phyloP scores from a whole-genome alignment of 1,284 basidiomycete genomes.

The Puccinia polysora region DNA sequence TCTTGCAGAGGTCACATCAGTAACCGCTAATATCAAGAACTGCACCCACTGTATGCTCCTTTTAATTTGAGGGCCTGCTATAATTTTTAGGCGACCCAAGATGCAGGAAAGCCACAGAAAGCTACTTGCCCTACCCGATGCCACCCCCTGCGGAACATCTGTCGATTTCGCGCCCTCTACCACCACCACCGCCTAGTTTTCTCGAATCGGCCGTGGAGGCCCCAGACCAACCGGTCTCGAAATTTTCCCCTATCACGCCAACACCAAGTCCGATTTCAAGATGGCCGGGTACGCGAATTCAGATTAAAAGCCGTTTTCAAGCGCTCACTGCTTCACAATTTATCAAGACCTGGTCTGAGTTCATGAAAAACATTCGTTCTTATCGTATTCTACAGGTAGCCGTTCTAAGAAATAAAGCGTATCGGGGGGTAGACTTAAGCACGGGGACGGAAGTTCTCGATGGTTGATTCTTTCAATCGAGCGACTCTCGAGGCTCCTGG shows the following conservation, averaged over 20 bases:
- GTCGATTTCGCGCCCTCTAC: neutral
- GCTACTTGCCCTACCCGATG: neutral
- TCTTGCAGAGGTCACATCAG: neutral
- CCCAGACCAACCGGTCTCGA: constrained; percentile 1
- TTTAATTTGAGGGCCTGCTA: neutral
- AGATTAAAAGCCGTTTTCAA: no score
- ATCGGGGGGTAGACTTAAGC: no score
- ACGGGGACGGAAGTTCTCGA: no score
- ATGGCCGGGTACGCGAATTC: constrained; percentile 35
- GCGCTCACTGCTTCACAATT: no score
- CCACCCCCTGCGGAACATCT: neutral
- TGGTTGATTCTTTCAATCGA: no score
- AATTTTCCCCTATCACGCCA: constrained; percentile 33
- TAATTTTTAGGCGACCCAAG: neutral
- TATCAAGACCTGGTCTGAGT: no score
- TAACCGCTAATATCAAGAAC: neutral
- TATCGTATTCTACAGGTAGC: no score
- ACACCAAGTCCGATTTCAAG: constrained; percentile 1
- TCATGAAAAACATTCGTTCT: no score
- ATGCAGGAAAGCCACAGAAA: neutral
- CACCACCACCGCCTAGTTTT: neutral
- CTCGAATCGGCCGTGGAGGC: neutral
- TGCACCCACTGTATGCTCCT: neutral
- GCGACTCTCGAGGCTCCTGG: no score
- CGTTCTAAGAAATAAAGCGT: no score